These are phyloP conservation scores for Brettanomyces anomalus DNA, from an alignment of 805 yeast species.

Conservation along the genomic window DNA sequence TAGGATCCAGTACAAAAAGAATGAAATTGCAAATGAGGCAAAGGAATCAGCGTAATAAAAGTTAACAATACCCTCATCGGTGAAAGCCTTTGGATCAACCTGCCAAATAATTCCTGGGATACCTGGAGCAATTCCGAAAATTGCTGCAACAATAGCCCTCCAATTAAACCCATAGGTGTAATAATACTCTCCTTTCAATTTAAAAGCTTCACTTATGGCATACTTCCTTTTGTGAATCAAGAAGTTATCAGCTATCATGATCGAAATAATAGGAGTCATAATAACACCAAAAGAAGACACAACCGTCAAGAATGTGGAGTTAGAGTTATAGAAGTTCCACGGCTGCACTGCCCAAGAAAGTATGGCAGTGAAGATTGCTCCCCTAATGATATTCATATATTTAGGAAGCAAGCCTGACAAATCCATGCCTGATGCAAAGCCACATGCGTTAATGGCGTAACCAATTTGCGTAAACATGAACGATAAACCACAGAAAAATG, in stretches of 20 bases:
- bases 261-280: constrained; percentile 30
- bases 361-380: constrained; percentile 31
- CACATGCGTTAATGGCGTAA: constrained; percentile 30
- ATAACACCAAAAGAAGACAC: constrained; percentile 27
- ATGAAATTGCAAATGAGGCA: constrained; percentile 32
- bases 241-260: constrained; percentile 30
- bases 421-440: constrained; percentile 44
- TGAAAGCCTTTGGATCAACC: constrained; percentile 14
- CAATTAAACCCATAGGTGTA: constrained; percentile 50
- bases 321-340: constrained; percentile 30
- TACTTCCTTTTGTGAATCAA: constrained; percentile 31
- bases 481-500: constrained; percentile 35
- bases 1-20: constrained; percentile 27
- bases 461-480: constrained; percentile 29
- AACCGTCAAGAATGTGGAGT: constrained; percentile 26
- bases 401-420: constrained; percentile 37
- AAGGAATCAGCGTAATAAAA: constrained; percentile 36
- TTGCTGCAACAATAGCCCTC: constrained; percentile 49
- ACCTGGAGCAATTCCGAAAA: constrained; percentile 36
- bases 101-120: constrained; percentile 38
- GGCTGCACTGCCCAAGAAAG: constrained; percentile 31
- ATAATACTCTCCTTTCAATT: constrained; percentile 26
- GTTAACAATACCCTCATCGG: constrained; percentile 30
- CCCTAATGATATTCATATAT: constrained; percentile 35
- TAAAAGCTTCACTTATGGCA: constrained; percentile 13